Evolutionary conservation across 2,329 filamentous ascomycete genomes (phyloP).

Genomic region (Myriosclerotinia scirpicola): DNA sequence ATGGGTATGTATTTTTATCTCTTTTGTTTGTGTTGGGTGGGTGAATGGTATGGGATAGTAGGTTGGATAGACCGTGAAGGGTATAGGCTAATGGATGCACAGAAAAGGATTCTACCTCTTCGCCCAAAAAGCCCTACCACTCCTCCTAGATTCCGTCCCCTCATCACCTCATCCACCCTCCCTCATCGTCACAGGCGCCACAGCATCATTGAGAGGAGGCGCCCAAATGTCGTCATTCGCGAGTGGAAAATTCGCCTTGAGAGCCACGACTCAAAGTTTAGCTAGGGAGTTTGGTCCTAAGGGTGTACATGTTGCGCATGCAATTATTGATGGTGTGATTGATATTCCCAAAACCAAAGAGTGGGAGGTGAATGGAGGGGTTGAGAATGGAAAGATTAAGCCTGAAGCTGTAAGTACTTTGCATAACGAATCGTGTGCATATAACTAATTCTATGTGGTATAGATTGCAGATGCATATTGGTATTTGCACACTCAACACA

Average conservation of each 20-base stretch:
- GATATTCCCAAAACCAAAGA: slow-evolving; percentile 72
- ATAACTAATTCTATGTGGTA: slow-evolving; percentile 1
- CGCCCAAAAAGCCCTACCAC: slow-evolving; percentile 68
- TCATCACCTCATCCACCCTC: slow-evolving; percentile 65
- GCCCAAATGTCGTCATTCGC: slow-evolving; percentile 71
- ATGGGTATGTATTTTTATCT: slow-evolving; percentile 47
- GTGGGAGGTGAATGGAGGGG: slow-evolving; percentile 46
- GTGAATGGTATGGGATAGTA: neutral
- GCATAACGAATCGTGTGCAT: neutral
- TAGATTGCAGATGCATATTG: slow-evolving; percentile 87
- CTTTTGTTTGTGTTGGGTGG: neutral
- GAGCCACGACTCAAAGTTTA: slow-evolving; percentile 72
- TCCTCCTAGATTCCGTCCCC: slow-evolving; percentile 62
- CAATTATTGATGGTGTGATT: slow-evolving; percentile 82
- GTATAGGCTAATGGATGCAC: slow-evolving; percentile 12
- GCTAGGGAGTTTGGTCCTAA: slow-evolving; percentile 81
- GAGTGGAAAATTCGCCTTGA: slow-evolving; percentile 74
- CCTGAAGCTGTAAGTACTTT: slow-evolving; percentile 65
- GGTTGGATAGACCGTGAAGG: too few species aligned
- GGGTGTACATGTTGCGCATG: slow-evolving; percentile 80
- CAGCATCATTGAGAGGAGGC: slow-evolving; percentile 72
- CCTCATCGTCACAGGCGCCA: slow-evolving; percentile 84
- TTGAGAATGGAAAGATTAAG: slow-evolving; percentile 63
- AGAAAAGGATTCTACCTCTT: slow-evolving; percentile 69
- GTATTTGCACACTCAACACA: slow-evolving; percentile 72